Base-by-base conservation (phyloP, 495 filamentous ascomycete genomes). In the Paragyromitra xinjiangensis region DNA sequence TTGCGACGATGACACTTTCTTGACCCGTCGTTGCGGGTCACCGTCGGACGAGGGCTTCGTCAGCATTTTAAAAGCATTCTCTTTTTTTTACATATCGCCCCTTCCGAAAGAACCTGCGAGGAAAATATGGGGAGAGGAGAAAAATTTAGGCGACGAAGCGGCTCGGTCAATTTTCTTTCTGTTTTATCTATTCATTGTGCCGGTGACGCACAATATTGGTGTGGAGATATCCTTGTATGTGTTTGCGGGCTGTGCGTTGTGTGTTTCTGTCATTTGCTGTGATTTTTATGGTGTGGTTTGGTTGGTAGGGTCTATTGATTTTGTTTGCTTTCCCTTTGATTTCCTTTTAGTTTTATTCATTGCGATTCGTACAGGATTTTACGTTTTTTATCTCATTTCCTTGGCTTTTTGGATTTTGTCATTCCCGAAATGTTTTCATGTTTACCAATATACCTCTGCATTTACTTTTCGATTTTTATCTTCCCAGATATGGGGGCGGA, bases 391-490 rank as follows among this genome's bases (percentile, higher is more conserved):
- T 64, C 42, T 7, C 53, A 4, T 56, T 56, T 56, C 53, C 19
- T 26, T 69, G 19, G 53, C 48, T 70, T 39, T 64, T 51, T 55
- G 40, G 44, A 69, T 55, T 62, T 22, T 61, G 37, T 64, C 58
- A 63, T 56, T 50, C 58, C 58, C 58, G 37, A 65, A 66, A 77
- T 19, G 53, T 73, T 73, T 42, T 40, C 68, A 64, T 73, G 48
- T 63, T 44, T 37, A 59, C 44, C 65, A 79, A 79, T 78, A 79
- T 78, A 79, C 77, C 77, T 78, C 63, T 71, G 66, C 62, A 71
- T 78, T 74, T 78, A 69, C 58, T 75, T 73, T 77, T 61, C 44
- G 40, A 37, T 51, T 44, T 66, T 66, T 73, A 50, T 45, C 29
- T 40, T 62, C 48, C 37, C 59, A 58, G 16, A 26, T 6, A 51